Base-by-base conservation (phyloP, 2,329 filamentous ascomycete species). In the Trichoderma gracile region DNA sequence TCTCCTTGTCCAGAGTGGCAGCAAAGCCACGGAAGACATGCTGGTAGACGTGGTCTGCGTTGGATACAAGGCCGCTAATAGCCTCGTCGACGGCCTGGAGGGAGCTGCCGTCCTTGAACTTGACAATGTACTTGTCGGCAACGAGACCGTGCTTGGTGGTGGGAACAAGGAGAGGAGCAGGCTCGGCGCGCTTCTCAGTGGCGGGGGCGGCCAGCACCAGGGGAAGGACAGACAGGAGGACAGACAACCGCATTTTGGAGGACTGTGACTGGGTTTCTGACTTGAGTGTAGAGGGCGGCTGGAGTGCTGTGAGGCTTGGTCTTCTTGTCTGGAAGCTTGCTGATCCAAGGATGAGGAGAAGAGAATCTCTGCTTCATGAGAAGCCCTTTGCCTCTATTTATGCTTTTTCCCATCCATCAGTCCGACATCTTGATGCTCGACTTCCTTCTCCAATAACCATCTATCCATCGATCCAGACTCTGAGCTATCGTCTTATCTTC, bases 101-200 rank as follows among this genome's bases (percentile, higher is more conserved):
- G 15, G 63, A 50, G 46, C 68, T 66, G 33, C 63, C 66, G 27
- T 68, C 67, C 60, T 70, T 70, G 65, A 73, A 71, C 64, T 73
- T 73, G 67, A 75, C 71, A 64, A 75, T 74, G 66, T 74, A 75
- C 65, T 71, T 71, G 67, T 69, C 69, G 19, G 70, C 56, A 30
- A 74, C 68, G 58, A 72, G 53, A 23, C 60, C 53, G 33, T 50
- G 58, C 23, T 46, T 19, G 38, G 56, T 40, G 2, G 52, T 55
- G 15, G 71, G 69, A 19, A 55, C 61, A 54, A 71, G 49, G 23
- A 75, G 67, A 50, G 73, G 72, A 38, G 73, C 73, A 9, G 69
- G 72, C 50, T 65, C 67, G 27, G 67, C 67, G 45, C 73, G 73
- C 63, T 69, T 67, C 56, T 58, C 64, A 12, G 61, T 27, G 33